These are phyloP conservation scores for Lotmaria passim DNA, from an alignment of 208 protist genomes.

Conservation along the genomic window DNA sequence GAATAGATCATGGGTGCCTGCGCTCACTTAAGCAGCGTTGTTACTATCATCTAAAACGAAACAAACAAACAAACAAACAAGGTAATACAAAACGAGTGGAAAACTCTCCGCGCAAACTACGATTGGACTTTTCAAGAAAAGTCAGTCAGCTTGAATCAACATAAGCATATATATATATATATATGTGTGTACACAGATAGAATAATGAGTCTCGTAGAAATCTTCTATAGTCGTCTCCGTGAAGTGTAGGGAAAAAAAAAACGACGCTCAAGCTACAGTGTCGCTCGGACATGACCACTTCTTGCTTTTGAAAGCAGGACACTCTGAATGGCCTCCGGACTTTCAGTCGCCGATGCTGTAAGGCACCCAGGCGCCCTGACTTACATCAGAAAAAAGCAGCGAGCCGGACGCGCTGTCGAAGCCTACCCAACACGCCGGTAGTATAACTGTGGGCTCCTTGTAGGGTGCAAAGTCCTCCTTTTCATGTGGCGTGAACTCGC, in stretches of 20 bases:
- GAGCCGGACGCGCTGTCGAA: slow-evolving; percentile 45
- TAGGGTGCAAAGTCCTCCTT: neutral
- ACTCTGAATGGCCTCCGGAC: no score
- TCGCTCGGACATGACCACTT: neutral
- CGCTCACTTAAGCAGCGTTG: neutral
- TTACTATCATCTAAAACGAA: neutral
- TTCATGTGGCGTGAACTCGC: slow-evolving; percentile 35
- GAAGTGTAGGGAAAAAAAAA: slow-evolving; percentile 12
- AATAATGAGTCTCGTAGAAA: no score
- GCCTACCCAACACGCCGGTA: slow-evolving; percentile 65
- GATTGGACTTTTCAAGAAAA: no score
- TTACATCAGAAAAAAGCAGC: slow-evolving; percentile 55
- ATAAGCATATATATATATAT: slow-evolving; percentile 31
- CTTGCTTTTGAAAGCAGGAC: neutral
- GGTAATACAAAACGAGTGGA: neutral
- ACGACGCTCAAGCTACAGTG: neutral
- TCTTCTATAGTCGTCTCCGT: neutral
- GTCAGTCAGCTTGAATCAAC: no score
- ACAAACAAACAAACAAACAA: neutral
- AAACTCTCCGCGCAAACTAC: neutral
- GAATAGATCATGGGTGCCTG: slow-evolving; percentile 7
- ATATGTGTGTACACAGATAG: no score
- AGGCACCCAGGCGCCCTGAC: slow-evolving; percentile 56
- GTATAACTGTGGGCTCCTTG: neutral
- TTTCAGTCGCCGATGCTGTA: slow-evolving; percentile 37